Base-by-base conservation (phyloP, 768 basidiomycete genomes). In the Trametes cubensis region DNA sequence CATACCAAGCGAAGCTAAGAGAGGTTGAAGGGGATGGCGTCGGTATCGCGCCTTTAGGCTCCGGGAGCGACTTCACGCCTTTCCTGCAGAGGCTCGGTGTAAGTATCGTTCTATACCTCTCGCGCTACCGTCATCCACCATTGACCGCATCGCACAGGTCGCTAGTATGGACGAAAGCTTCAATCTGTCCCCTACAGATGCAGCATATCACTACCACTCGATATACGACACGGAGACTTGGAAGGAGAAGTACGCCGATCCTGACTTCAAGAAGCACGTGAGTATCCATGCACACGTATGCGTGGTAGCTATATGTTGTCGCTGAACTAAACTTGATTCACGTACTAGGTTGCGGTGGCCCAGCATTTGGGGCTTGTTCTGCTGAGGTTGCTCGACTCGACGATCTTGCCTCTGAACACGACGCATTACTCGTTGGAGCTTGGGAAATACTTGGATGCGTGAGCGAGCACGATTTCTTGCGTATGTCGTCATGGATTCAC, bases 1-100 rank as follows among this genome's bases (percentile, higher is more conserved):
- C 74, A 13, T 71, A 79, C 65, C 58, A 17, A 45, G 41, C 48
- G 38, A 69, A 20, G 25, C 7, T 49, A 25, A n/a, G 11, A 34
- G 34, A 66, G 2, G 61, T 70, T 6, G 71, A 44, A n/a, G 47
- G 48, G 50, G 55, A 56, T 67, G 64, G 62, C 2, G 51, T 76
- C 13, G 82, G 80, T 20, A 73, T 94, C 46, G 26, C 38, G 0
- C 83, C 90, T 15, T 76, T 94, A n/a, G 93, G 93, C 47, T 91
- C 88, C 54, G 93, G 93, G 23, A 93, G 91, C 60, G 96, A 98
- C 73, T 98, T 81, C 66, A 97, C 95, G 1, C 88, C 92, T 13
- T 97, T 98, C 79, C 75, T 98, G 67, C 92, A 98, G 73, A 79
- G 85, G 40, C 79, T 88, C 58, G 89, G 89, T 2, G 82, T 89